Evolutionary conservation across 108 stramenopile species (phyloP).

Genomic region (Fistulifera pelliculosa): DNA sequence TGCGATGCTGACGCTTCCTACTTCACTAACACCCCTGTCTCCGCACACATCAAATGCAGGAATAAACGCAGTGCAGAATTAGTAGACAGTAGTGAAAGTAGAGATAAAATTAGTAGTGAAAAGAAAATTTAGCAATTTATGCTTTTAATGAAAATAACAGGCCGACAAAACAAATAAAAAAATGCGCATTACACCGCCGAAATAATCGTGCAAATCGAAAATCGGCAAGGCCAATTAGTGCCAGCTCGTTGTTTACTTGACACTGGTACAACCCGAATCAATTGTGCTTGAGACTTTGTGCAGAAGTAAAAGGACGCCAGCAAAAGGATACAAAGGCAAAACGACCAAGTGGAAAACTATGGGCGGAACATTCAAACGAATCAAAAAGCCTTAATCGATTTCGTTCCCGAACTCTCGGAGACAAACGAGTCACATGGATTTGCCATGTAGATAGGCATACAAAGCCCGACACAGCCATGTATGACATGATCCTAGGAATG

Average conservation of each 20-base stretch:
- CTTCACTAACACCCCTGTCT: too few species aligned
- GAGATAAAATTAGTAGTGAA: neutral
- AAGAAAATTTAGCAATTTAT: neutral
- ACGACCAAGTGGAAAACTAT: neutral
- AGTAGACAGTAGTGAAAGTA: neutral
- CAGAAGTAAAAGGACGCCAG: neutral
- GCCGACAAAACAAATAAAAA: neutral
- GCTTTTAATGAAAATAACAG: neutral
- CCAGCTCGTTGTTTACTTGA: neutral
- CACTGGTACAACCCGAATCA: neutral
- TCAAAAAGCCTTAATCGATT: slow-evolving; percentile 1
- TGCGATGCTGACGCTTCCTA: too few species aligned
- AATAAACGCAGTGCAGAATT: too few species aligned
- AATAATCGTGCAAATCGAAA: neutral
- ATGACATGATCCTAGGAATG: slow-evolving; percentile 1
- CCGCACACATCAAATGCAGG: too few species aligned
- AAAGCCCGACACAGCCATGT: neutral
- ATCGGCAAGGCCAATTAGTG: neutral
- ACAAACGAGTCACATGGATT: slow-evolving; percentile 1
- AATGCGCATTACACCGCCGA: slow-evolving; percentile 1
- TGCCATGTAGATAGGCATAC: slow-evolving; percentile 2
- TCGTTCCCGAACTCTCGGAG: neutral
- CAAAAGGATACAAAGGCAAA: neutral
- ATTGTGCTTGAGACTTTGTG: slow-evolving; percentile 1
- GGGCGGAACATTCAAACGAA: neutral